Percentiles rank a stretch among this genome's conserved stretches.
These are phyloP conservation scores for Rubia occidens DNA, from an alignment of 305 asterid genomes.

Conservation along the genomic window DNA sequence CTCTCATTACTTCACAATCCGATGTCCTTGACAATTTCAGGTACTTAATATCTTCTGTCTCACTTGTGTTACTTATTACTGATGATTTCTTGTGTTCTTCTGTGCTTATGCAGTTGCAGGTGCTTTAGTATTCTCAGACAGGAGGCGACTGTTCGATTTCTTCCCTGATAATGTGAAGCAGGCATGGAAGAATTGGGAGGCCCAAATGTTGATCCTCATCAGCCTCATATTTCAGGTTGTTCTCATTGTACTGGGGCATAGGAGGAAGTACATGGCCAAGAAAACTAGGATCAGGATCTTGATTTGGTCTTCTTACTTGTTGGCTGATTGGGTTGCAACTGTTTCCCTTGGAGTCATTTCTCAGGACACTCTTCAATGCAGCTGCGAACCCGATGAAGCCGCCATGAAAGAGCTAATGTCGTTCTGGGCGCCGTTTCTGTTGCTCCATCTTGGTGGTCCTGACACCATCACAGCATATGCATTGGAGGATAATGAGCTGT, in stretches of 20 bases:
- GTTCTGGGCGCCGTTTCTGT: constrained; percentile 51
- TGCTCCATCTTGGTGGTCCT: constrained; percentile 58
- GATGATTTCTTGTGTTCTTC: not conserved
- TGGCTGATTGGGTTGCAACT: constrained; percentile 44
- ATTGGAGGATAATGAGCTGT: constrained; percentile 48
- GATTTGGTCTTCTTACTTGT: constrained; percentile 36
- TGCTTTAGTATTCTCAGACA: constrained; percentile 19
- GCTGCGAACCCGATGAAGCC: not conserved
- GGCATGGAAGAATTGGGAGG: constrained; percentile 25
- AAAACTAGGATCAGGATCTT: constrained; percentile 21
- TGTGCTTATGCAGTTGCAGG: constrained; percentile 14
- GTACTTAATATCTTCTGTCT: not conserved
- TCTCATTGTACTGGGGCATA: constrained; percentile 27
- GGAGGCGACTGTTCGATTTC: constrained; percentile 16
- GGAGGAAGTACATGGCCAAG: constrained; percentile 24
- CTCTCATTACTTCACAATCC: not conserved
- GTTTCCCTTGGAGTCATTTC: constrained; percentile 41
- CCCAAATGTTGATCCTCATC: constrained; percentile 23
- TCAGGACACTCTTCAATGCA: constrained; percentile 12
- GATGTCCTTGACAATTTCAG: not conserved
- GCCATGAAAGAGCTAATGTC: constrained; percentile 20
- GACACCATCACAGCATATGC: constrained; percentile 54
- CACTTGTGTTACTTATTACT: not conserved
- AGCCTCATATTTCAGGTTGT: constrained; percentile 37
- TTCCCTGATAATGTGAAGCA: constrained; percentile 16